Conservation (phyloP, 2,329 filamentous ascomycete species). For the Aspergillus flavus region DNA sequence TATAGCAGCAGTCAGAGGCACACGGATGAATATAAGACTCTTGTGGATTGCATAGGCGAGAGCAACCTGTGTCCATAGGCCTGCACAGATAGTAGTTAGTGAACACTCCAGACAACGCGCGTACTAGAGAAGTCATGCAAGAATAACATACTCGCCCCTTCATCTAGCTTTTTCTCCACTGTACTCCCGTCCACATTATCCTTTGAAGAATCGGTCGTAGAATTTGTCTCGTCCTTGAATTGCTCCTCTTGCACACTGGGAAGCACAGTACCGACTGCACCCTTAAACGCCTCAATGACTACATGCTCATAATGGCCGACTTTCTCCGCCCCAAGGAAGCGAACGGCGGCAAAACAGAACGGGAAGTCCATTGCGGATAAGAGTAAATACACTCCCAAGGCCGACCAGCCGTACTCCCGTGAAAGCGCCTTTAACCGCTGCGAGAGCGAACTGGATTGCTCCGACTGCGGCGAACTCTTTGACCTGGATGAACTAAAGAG, state of each 20-base stretch:
- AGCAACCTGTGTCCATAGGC: constrained; percentile 81
- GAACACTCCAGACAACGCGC: background rate
- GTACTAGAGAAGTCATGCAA: background rate
- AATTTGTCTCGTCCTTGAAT: constrained; percentile 50
- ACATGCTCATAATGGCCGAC: constrained; percentile 66
- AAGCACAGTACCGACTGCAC: constrained; percentile 40
- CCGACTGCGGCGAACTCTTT: constrained; percentile 19
- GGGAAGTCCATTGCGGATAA: constrained; percentile 89
- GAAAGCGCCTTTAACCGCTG: constrained; percentile 79
- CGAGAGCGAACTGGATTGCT: constrained; percentile 58
- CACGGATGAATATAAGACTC: constrained; percentile 93
- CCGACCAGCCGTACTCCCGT: constrained; percentile 91
- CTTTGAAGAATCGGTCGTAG: constrained; percentile 24
- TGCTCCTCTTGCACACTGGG: constrained; percentile 26
- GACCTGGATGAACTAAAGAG: constrained; percentile 31
- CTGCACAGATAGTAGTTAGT: constrained; percentile 38
- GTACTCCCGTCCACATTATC: constrained; percentile 37
- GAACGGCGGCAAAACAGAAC: constrained; percentile 89
- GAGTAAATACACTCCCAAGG: constrained; percentile 84
- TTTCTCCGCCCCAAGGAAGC: constrained; percentile 77
- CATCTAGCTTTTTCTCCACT: constrained; percentile 63
- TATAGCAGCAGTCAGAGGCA: constrained; percentile 86
- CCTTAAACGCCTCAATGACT: constrained; percentile 42
- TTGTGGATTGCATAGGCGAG: constrained; percentile 98
- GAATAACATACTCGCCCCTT: constrained; percentile 70